These are phyloP conservation scores for Arbutus unedo DNA, from an alignment of 148 eudicot species.

Conservation along the genomic window DNA sequence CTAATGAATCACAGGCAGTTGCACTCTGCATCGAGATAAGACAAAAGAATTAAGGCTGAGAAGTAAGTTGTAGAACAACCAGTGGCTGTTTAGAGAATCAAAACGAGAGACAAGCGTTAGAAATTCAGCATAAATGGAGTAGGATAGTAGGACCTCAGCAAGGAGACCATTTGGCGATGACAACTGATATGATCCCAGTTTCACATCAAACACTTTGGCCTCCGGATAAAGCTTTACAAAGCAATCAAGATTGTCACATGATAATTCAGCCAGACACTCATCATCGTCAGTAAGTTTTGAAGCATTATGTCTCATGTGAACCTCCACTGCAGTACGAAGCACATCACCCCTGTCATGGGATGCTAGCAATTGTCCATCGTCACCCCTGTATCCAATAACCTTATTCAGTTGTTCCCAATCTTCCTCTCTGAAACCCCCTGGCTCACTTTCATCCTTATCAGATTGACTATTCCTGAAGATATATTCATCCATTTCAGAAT, in stretches of 20 bases:
- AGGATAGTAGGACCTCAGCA: conserved; percentile 60
- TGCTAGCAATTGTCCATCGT: conserved; percentile 44
- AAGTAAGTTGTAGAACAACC: not conserved
- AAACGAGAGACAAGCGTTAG: not conserved
- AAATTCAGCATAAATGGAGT: not conserved
- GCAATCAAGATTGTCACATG: conserved; percentile 81
- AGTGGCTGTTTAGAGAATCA: not conserved
- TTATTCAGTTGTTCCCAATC: conserved; percentile 85
- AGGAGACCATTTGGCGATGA: conserved; percentile 87
- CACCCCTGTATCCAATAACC: conserved; percentile 83
- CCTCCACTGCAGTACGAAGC: conserved; percentile 62
- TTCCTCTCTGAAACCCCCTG: conserved; percentile 61
- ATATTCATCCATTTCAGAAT: not conserved
- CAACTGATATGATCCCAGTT: conserved; percentile 86
- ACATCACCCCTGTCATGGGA: conserved; percentile 46
- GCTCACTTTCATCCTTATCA: conserved; percentile 59
- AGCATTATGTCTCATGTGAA: conserved; percentile 96
- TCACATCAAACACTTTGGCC: conserved; percentile 75
- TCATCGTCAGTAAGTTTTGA: conserved; percentile 66
- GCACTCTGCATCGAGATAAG: conserved; percentile 59
- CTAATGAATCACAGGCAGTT: conserved; percentile 68
- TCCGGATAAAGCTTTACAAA: conserved; percentile 72
- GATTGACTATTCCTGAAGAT: conserved; percentile 60
- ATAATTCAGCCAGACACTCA: conserved; percentile 77
- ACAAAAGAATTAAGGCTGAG: not conserved